phyloP scores from a whole-genome alignment of 139 green algal genomes.

The Tetradesmus lagerheimii region DNA sequence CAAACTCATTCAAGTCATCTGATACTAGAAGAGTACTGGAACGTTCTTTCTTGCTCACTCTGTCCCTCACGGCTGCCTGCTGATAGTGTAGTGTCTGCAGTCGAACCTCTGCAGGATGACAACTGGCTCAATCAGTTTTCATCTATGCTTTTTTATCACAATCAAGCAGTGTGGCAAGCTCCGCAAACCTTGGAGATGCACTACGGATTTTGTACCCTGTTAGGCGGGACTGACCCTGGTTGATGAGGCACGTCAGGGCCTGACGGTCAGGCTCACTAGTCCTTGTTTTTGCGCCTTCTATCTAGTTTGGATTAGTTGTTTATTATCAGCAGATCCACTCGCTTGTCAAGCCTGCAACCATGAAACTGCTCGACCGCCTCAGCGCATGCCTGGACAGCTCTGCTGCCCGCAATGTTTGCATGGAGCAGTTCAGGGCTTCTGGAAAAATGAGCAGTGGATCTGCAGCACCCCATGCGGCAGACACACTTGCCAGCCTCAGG shows the following conservation, averaged over 20 bases:
- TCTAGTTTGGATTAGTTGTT: not conserved
- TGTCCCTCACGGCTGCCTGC: too few species aligned
- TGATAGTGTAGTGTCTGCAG: not conserved
- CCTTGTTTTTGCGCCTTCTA: not conserved
- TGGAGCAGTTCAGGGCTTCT: not conserved
- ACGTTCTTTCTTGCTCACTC: too few species aligned
- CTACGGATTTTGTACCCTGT: not conserved
- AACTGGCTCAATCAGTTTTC: not conserved
- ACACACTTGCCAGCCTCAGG: not conserved
- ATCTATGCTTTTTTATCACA: too few species aligned
- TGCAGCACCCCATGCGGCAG: slow-evolving; percentile 1
- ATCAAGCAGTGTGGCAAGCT: too few species aligned
- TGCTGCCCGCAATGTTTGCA: not conserved
- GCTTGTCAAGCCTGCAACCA: not conserved
- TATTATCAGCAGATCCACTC: not conserved
- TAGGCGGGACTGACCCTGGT: not conserved
- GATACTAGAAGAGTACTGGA: too few species aligned
- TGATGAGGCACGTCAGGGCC: not conserved
- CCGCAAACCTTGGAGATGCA: not conserved
- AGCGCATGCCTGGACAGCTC: not conserved
- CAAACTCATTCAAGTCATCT: too few species aligned
- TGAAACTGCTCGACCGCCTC: not conserved
- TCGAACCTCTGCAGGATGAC: not conserved
- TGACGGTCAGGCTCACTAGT: not conserved
- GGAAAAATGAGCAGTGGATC: not conserved